Percentiles rank a stretch among this genome's conserved stretches.
These are phyloP conservation scores for Talaromyces ruber DNA, from an alignment of 495 filamentous ascomycete genomes.

Conservation along the genomic window DNA sequence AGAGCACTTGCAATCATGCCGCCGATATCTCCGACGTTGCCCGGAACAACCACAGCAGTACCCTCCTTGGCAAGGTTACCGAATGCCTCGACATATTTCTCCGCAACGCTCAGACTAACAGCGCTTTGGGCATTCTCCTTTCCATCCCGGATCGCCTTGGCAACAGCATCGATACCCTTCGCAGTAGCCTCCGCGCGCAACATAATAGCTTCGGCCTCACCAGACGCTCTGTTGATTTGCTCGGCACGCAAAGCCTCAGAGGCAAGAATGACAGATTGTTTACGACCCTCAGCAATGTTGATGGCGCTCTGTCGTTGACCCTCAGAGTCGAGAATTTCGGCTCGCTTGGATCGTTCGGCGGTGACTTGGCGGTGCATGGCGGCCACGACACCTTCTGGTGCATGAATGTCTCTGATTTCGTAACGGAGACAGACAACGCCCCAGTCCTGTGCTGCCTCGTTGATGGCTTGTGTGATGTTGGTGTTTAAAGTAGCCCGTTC, in stretches of 20 bases:
- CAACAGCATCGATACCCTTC: slow-evolving; percentile 77
- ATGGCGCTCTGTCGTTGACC: slow-evolving; percentile 94
- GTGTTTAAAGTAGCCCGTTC: slow-evolving; percentile 91
- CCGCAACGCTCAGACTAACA: slow-evolving; percentile 77
- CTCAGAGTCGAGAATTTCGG: slow-evolving; percentile 93
- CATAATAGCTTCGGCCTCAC: slow-evolving; percentile 89
- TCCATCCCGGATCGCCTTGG: slow-evolving; percentile 58
- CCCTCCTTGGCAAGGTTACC: slow-evolving; percentile 85
- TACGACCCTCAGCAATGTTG: slow-evolving; percentile 95
- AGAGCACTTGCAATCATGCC: slow-evolving; percentile 96
- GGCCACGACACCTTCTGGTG: slow-evolving; percentile 81
- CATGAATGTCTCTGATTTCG: slow-evolving; percentile 97
- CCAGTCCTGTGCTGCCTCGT: slow-evolving; percentile 95
- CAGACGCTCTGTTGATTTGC: slow-evolving; percentile 81
- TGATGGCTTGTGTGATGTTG: slow-evolving; percentile 97
- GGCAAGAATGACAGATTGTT: slow-evolving; percentile 90
- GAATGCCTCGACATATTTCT: slow-evolving; percentile 98
- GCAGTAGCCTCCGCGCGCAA: slow-evolving; percentile 83
- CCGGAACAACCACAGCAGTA: slow-evolving; percentile 88
- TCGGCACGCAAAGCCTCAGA: slow-evolving; percentile 87
- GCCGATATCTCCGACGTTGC: slow-evolving; percentile 94
- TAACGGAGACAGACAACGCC: slow-evolving; percentile 93
- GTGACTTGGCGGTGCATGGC: slow-evolving; percentile 99
- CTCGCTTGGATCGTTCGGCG: slow-evolving; percentile 90
- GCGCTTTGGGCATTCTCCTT: slow-evolving; percentile 69